Conservation (phyloP, 2,329 filamentous ascomycete genomes). For the Claviceps humidiphila region DNA sequence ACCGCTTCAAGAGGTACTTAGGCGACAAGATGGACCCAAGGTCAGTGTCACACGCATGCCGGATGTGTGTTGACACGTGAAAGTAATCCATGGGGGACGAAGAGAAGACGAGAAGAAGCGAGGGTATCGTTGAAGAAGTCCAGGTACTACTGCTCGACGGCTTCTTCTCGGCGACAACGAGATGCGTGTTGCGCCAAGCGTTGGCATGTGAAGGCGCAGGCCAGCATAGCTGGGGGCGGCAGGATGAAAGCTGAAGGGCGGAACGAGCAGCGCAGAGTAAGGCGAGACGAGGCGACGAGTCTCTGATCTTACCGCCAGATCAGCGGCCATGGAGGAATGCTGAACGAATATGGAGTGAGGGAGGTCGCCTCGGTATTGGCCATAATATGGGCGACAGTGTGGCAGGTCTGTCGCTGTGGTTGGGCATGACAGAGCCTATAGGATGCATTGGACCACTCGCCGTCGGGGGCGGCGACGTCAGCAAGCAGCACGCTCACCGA, state of each 20-base stretch:
- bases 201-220: neutral
- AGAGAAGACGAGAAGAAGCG: no score
- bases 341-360: neutral
- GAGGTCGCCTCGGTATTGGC: constrained; percentile 4
- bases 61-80: no score
- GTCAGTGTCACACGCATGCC: neutral
- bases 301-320: neutral
- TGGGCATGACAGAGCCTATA: neutral
- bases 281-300: neutral
- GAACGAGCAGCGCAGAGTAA: neutral
- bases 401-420: neutral
- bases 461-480: neutral
- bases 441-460: neutral
- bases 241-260: neutral
- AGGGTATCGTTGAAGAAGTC: no score
- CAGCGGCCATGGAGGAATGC: neutral
- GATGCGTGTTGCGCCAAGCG: neutral
- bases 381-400: neutral
- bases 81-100: no score
- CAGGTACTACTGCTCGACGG: no score
- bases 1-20: neutral
- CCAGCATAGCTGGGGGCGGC: constrained; percentile 2
- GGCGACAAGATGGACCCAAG: neutral
- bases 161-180: neutral
- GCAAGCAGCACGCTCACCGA: no score